Evolutionary conservation across 768 basidiomycete species (phyloP).

Genomic region (Auricularia cornea): DNA sequence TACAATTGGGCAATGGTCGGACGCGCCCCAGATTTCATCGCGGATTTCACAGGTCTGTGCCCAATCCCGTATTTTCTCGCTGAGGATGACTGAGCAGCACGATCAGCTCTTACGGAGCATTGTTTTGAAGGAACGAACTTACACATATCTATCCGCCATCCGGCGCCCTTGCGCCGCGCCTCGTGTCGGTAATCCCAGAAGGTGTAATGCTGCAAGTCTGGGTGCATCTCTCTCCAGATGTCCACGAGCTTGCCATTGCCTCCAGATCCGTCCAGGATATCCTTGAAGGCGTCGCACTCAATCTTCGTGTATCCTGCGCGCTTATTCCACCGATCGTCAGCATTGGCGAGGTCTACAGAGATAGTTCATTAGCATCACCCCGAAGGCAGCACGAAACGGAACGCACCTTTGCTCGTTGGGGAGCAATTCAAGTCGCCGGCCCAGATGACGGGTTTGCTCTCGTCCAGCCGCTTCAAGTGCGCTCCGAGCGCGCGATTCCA

Average conservation of each 20-base stretch:
- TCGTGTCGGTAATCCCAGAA: slow-evolving; percentile 83
- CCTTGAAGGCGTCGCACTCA: slow-evolving; percentile 68
- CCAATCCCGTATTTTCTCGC: slow-evolving; percentile 53
- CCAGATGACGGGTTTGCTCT: slow-evolving; percentile 82
- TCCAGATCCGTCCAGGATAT: slow-evolving; percentile 14
- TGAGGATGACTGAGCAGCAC: slow-evolving; percentile 54
- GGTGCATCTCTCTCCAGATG: slow-evolving; percentile 69
- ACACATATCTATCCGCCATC: slow-evolving; percentile 88
- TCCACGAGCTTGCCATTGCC: slow-evolving; percentile 49
- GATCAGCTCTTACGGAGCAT: background rate
- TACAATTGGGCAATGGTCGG: slow-evolving; percentile 76
- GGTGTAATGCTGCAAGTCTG: slow-evolving; percentile 63
- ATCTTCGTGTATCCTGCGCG: slow-evolving; percentile 76
- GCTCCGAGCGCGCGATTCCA: slow-evolving; percentile 74
- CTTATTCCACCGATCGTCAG: slow-evolving; percentile 80
- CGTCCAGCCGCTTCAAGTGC: slow-evolving; percentile 65
- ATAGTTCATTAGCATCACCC: slow-evolving; percentile 7
- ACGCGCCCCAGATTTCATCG: slow-evolving; percentile 77
- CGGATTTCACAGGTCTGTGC: slow-evolving; percentile 82
- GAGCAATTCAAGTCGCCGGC: slow-evolving; percentile 83
- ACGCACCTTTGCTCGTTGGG: slow-evolving; percentile 58
- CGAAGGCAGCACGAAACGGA: background rate
- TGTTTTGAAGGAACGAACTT: slow-evolving; percentile 12
- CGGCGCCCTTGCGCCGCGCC: slow-evolving; percentile 69
- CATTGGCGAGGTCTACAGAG: slow-evolving; percentile 55